These are phyloP conservation scores for Fraxinus sp. DNA, from an alignment of 305 asterid species.

Conservation along the genomic window DNA sequence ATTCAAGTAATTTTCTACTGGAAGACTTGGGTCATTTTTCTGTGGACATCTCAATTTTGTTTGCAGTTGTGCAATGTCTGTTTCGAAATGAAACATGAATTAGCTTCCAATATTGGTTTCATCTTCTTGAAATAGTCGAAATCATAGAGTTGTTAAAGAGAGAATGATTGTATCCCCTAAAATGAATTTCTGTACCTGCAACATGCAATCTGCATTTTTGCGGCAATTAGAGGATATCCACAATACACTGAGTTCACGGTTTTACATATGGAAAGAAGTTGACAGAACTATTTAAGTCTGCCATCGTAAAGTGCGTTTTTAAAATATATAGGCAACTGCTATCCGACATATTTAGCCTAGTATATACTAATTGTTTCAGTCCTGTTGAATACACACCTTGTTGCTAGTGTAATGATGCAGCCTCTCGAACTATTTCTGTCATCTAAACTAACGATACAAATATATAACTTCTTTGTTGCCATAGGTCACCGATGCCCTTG, in stretches of 20 bases:
- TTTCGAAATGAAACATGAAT: background rate
- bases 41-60: background rate
- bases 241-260: background rate
- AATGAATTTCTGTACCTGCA: background rate
- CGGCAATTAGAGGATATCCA: background rate
- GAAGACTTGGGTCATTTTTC: background rate
- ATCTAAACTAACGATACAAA: conserved; percentile 4
- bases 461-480: background rate
- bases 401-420: conserved; percentile 1
- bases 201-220: background rate
- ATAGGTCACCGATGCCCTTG: conserved; percentile 90
- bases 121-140: background rate
- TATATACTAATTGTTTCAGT: background rate
- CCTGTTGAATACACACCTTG: background rate
- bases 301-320: background rate
- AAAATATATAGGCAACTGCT: background rate
- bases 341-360: background rate
- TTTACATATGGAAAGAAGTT: background rate
- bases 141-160: background rate
- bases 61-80: background rate
- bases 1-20: background rate
- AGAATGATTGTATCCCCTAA: background rate
- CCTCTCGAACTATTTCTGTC: conserved; percentile 15
- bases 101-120: background rate
- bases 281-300: background rate